phyloP scores from a whole-genome alignment of 441 rosid species.

The Oxalis stricta region DNA sequence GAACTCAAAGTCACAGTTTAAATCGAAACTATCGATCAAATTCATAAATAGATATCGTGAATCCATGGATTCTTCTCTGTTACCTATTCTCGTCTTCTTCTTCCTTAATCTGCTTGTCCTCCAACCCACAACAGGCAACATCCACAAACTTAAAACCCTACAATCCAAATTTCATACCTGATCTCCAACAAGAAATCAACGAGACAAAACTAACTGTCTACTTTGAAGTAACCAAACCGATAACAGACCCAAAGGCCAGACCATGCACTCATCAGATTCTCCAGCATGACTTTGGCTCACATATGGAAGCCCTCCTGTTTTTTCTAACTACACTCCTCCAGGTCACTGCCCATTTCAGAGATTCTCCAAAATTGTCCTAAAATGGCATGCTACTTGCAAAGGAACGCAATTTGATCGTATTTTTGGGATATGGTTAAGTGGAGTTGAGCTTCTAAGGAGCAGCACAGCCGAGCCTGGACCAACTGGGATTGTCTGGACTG shows the following conservation, averaged over 20 bases:
- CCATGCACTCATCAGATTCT: slow-evolving; percentile 33
- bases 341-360: slow-evolving; percentile 29
- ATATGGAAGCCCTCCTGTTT: slow-evolving; percentile 32
- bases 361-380: slow-evolving; percentile 66
- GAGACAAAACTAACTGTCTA: slow-evolving; percentile 22
- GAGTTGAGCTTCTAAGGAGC: slow-evolving; percentile 84
- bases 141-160: slow-evolving; percentile 14
- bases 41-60: no score
- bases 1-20: no score
- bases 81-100: slow-evolving; percentile 2
- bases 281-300: slow-evolving; percentile 42
- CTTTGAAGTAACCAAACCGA: slow-evolving; percentile 52
- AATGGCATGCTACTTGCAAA: slow-evolving; percentile 60
- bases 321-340: slow-evolving; percentile 41
- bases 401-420: slow-evolving; percentile 86
- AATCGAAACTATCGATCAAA: no score
- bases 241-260: slow-evolving; percentile 20
- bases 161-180: slow-evolving; percentile 3
- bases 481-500: slow-evolving; percentile 68
- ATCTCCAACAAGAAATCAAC: background rate
- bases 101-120: slow-evolving; percentile 13
- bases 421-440: slow-evolving; percentile 78
- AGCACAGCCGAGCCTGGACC: slow-evolving; percentile 84
- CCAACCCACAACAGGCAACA: slow-evolving; percentile 15
- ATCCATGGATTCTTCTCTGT: slow-evolving; percentile 17